A percentile compares a stretch with the other conserved stretches of the same genome.
Evolutionary conservation across 305 asterid species (phyloP).

Genomic region (Fraxinus sp.): DNA sequence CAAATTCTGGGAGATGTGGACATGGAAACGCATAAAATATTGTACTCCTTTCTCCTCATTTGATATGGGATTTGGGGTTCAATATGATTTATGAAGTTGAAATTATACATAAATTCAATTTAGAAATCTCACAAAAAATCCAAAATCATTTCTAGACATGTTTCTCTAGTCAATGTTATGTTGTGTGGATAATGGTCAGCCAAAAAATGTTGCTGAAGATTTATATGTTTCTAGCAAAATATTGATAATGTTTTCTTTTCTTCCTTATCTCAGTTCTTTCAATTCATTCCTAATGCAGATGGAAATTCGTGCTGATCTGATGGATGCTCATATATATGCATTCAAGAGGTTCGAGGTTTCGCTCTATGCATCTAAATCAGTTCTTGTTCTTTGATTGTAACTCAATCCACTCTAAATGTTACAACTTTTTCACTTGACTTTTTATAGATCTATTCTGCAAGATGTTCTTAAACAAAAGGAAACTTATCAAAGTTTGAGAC

Average conservation of each 20-base stretch:
- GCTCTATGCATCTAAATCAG: conserved; percentile 25
- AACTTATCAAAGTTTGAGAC: conserved; percentile 72
- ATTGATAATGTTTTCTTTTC: neutral
- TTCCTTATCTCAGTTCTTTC: conserved; percentile 12
- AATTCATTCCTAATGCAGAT: conserved; percentile 51
- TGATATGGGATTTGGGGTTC: conserved; percentile 6
- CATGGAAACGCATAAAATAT: neutral
- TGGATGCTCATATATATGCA: conserved; percentile 99
- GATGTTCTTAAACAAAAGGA: conserved; percentile 79
- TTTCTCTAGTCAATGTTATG: neutral
- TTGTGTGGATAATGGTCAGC: conserved; percentile 10
- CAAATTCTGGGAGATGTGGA: conserved; percentile 22
- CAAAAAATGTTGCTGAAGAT: neutral
- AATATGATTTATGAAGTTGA: conserved; percentile 5
- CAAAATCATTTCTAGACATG: neutral
- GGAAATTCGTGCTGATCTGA: conserved; percentile 89
- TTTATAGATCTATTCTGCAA: conserved; percentile 68
- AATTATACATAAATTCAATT: neutral
- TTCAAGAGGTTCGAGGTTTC: conserved; percentile 78
- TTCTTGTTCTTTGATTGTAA: conserved; percentile 11
- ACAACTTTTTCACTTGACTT: conserved; percentile 20
- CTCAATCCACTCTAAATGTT: conserved; percentile 18
- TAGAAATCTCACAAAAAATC: neutral
- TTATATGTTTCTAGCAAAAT: conserved; percentile 17
- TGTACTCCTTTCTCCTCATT: neutral